Percentiles rank a stretch among this genome's conserved stretches.
Conservation (phyloP, 139 green algal species). For the Tetratostichococcus sp. region DNA sequence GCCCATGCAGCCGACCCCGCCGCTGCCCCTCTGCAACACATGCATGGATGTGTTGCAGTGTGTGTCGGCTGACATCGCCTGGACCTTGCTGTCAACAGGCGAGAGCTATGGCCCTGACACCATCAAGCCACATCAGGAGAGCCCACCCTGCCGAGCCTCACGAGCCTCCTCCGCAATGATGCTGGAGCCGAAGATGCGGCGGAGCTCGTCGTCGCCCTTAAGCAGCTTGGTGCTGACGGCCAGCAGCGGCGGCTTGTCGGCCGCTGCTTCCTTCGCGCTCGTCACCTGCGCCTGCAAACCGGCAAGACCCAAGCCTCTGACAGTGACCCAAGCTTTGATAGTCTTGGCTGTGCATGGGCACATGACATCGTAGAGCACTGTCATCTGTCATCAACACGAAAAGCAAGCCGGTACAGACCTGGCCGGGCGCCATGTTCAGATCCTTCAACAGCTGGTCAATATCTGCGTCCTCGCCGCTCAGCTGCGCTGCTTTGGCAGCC, state of each 20-base stretch:
- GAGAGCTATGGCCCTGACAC: too few species aligned
- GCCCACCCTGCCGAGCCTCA: constrained; percentile 22
- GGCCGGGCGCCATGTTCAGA: constrained; percentile 47
- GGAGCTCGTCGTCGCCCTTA: constrained; percentile 71
- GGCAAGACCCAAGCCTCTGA: neutral
- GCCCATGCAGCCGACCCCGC: constrained; percentile 25
- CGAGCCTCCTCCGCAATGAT: constrained; percentile 55
- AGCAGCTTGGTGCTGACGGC: constrained; percentile 54
- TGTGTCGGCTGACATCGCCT: too few species aligned
- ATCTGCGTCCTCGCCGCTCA: constrained; percentile 41
- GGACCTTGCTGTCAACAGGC: too few species aligned
- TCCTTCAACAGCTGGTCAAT: constrained; percentile 64
- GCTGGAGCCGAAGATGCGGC: constrained; percentile 74
- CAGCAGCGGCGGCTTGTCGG: constrained; percentile 39
- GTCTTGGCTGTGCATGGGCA: too few species aligned
- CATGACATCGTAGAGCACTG: too few species aligned
- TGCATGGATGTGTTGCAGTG: too few species aligned
- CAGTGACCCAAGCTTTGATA: too few species aligned
- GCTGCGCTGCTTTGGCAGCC: neutral
- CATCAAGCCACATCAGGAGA: neutral
- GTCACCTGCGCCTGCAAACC: neutral
- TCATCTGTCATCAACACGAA: too few species aligned
- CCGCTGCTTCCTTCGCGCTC: neutral
- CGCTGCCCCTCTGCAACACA: constrained; percentile 14
- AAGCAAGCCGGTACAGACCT: neutral